A percentile compares a stretch with the other conserved stretches of the same genome.
These are phyloP conservation scores for Tanacetum coccineum DNA, from an alignment of 129 eudicot species.

Conservation along the genomic window DNA sequence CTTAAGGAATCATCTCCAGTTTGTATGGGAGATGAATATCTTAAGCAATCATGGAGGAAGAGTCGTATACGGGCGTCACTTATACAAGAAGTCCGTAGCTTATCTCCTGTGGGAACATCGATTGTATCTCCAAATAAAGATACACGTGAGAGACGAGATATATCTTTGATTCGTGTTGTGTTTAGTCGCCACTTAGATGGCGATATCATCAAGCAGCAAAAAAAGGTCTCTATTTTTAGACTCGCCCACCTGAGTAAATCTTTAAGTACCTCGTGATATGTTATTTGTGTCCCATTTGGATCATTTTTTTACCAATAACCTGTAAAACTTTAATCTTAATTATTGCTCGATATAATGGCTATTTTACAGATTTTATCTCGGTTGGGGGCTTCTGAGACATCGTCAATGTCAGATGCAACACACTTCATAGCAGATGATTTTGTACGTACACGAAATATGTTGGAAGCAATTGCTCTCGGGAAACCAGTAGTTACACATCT, in stretches of 20 bases:
- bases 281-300: too few relatives aligned
- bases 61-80: constrained; percentile 29
- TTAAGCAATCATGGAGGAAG: constrained; percentile 57
- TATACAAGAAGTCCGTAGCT: constrained; percentile 44
- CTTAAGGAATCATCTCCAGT: constrained; percentile 62
- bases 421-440: constrained; percentile 85
- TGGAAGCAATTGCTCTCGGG: constrained; percentile 90
- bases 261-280: background rate
- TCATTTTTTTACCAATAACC: too few relatives aligned
- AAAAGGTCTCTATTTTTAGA: constrained; percentile 52
- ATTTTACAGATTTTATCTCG: constrained; percentile 58
- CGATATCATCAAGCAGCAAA: constrained; percentile 75
- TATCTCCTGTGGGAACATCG: constrained; percentile 31
- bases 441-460: constrained; percentile 89
- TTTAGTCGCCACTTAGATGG: constrained; percentile 87
- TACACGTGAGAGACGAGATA: constrained; percentile 61
- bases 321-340: background rate
- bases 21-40: constrained; percentile 80
- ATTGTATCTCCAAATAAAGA: constrained; percentile 35
- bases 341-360: constrained; percentile 14
- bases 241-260: constrained; percentile 6
- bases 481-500: constrained; percentile 81
- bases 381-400: constrained; percentile 65
- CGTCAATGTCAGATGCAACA: constrained; percentile 77
- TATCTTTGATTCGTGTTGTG: constrained; percentile 50